Percentiles rank a stretch among this genome's conserved stretches.
These are phyloP conservation scores for Botrytis pseudocinerea DNA, from an alignment of 2,329 filamentous ascomycete species.

Conservation along the genomic window DNA sequence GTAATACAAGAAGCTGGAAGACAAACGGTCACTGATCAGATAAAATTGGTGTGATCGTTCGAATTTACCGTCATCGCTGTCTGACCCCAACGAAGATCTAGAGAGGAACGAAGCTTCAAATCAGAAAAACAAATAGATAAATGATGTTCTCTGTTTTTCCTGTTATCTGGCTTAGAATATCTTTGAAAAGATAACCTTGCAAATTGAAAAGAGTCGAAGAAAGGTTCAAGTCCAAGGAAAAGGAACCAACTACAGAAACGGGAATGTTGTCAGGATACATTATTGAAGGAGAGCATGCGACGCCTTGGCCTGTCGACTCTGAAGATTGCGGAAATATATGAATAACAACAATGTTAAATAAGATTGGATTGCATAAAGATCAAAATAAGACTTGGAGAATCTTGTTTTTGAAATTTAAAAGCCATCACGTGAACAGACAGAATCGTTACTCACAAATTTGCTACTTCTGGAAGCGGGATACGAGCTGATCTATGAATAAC, in stretches of 20 bases:
- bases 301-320: no score
- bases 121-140: neutral
- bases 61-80: neutral
- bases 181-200: fast-evolving
- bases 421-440: neutral
- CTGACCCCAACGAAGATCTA: neutral
- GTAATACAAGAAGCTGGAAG: neutral
- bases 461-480: neutral
- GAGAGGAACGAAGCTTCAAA: neutral
- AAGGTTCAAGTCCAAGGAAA: neutral
- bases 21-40: neutral
- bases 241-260: neutral
- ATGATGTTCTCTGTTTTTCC: neutral
- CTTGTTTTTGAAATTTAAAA: no score
- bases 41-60: neutral
- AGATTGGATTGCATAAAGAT: neutral
- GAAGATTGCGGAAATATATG: fast-evolving
- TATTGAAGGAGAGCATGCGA: neutral
- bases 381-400: neutral
- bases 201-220: neutral
- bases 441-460: neutral
- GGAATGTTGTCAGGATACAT: neutral
- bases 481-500: neutral
- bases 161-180: neutral
- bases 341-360: neutral